Conservation (phyloP, 176 grass and related monocot genomes). For the Carex scoparia region DNA sequence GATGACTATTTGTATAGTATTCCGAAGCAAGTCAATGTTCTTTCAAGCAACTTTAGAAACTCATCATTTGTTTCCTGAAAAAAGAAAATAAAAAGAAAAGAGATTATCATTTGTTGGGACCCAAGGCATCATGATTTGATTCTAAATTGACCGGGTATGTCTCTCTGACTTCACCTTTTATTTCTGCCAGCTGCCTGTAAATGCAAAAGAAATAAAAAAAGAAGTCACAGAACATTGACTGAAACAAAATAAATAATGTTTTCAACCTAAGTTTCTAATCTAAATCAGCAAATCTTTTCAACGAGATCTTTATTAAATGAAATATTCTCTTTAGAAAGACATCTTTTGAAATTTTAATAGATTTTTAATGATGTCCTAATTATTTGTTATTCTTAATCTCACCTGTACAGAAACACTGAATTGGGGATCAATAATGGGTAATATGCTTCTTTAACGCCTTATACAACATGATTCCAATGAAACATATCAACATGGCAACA, state of each 20-base stretch:
- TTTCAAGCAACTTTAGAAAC: neutral
- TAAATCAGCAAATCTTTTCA: neutral
- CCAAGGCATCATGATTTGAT: conserved; percentile 6
- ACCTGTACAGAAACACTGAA: neutral
- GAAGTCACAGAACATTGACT: neutral
- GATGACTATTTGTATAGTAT: neutral
- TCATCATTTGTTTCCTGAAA: conserved; percentile 1
- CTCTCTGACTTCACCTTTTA: neutral
- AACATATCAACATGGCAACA: conserved; percentile 1
- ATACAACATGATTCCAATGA: neutral
- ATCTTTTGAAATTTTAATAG: neutral
- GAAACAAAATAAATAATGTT: neutral
- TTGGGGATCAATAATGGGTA: neutral
- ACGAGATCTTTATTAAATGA: no score
- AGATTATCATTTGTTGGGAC: neutral
- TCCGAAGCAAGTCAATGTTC: neutral
- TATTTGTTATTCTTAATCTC: neutral
- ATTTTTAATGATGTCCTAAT: neutral
- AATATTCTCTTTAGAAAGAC: neutral
- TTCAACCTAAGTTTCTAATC: neutral
- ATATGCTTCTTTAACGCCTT: neutral
- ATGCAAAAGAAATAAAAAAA: neutral
- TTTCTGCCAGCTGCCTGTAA: neutral
- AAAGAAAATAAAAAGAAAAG: neutral
- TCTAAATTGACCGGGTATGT: neutral